Percentiles rank a stretch among this genome's conserved stretches.
Evolutionary conservation across 345 rosid genomes (phyloP).

Genomic region (Euphorbia pulcherrima): DNA sequence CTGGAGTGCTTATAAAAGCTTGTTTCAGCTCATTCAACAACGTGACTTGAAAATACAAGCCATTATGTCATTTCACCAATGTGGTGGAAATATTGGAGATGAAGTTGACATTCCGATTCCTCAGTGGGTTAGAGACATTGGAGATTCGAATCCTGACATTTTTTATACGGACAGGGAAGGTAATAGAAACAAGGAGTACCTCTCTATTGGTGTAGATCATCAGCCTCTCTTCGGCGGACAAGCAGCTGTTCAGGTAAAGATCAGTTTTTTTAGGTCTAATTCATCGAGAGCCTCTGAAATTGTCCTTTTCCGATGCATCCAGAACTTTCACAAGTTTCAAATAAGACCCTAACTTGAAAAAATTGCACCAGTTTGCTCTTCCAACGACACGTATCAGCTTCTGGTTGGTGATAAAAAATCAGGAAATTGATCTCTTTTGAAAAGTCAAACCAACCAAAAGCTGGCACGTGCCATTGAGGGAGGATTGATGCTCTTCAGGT

Average conservation of each 20-base stretch:
- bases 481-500: too few relatives aligned
- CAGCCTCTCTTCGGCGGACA: constrained; percentile 55
- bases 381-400: too few relatives aligned
- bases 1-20: constrained; percentile 70
- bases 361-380: too few relatives aligned
- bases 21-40: constrained; percentile 46
- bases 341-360: too few relatives aligned
- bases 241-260: constrained; percentile 63
- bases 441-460: too few relatives aligned
- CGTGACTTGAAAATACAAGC: constrained; percentile 62
- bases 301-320: too few relatives aligned
- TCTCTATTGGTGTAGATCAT: constrained; percentile 65
- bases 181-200: constrained; percentile 60
- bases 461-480: too few relatives aligned
- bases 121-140: constrained; percentile 58
- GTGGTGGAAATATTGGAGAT: constrained; percentile 87
- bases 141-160: constrained; percentile 54
- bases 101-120: constrained; percentile 70
- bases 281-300: too few relatives aligned
- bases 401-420: too few relatives aligned
- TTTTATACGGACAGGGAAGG: constrained; percentile 58
- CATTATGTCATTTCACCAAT: constrained; percentile 83
- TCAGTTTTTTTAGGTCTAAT: background rate
- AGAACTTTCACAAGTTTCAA: too few relatives aligned
- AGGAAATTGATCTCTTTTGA: too few relatives aligned